These are phyloP conservation scores for Heimioporus sp. DNA, from an alignment of 768 basidiomycete species.

Conservation along the genomic window DNA sequence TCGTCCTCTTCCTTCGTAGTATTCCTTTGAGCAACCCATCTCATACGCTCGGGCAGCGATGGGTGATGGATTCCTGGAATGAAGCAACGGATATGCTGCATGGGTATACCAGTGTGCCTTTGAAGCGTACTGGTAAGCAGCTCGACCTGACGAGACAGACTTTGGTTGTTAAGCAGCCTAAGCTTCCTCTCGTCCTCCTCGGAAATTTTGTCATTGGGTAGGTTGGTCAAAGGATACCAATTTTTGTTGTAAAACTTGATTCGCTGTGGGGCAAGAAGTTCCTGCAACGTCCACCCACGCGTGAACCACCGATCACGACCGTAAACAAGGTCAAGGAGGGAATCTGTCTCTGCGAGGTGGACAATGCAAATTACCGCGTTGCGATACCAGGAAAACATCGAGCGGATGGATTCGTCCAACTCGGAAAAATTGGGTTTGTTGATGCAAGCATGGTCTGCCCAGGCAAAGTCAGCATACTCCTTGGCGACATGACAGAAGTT, in stretches of 20 bases:
- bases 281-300: constrained; percentile 3
- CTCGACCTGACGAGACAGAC: background rate
- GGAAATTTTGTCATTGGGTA: background rate
- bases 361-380: background rate
- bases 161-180: background rate
- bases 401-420: constrained; percentile 2
- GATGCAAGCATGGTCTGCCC: constrained; percentile 1
- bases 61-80: background rate
- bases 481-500: background rate
- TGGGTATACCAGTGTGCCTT: background rate
- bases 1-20: constrained; percentile 1
- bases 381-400: constrained; percentile 4
- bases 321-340: background rate
- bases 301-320: background rate
- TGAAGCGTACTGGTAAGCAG: background rate
- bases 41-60: background rate
- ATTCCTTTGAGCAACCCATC: background rate
- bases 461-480: background rate
- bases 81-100: background rate
- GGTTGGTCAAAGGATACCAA: background rate
- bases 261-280: background rate
- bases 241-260: background rate
- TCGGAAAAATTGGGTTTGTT: background rate
- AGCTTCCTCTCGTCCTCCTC: background rate
- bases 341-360: background rate